Evolutionary conservation across 1,284 basidiomycete species (phyloP), one percentile per base, ranked within the genome.

Genomic region (Trichosporon ovoides): DNA sequence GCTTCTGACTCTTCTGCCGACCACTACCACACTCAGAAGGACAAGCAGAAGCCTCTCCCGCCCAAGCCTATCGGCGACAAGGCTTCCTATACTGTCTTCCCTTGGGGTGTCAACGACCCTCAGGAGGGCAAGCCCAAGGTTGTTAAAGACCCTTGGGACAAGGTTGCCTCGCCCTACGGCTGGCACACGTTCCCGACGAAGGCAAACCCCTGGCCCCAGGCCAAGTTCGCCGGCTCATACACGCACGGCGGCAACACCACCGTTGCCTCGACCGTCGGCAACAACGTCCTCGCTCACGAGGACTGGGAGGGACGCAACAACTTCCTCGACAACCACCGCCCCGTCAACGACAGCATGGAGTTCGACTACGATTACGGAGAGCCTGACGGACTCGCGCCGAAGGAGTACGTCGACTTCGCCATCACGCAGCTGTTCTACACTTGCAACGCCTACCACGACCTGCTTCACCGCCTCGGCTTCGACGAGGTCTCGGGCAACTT

Each of bases 341-440:
- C 93, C 0, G 84, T 80, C 62, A 85, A 84, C 59, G 63, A 77
- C 12, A 71, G 75, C 56, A 77, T 84, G 68, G 69, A 67, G 3
- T 96, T 93, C 75, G 79, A 88, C 71, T 95, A 80, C 81, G 77
- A 81, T 33, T 95, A 91, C 60, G 78, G 78, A 56, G 79, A 77
- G 69, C 72, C 77, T 34, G 78, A 78, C 51, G 69, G 77, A 53
- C 62, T 77, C 48, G 69, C 75, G 57, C 73, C 79, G 3, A 82
- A 84, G 80, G 83, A 84, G 66, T 91, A 91, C 77, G 87, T 94
- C 77, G 89, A 96, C 76, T 80, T 85, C 14, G 88, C 90, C 11
- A 79, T 95, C 57, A 84, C 92, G 1, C 91, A 97, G 77, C 81
- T 96, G 35, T 96, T 96, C 83, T 96, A 94, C 81, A 96, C 92